A percentile compares a stretch with the other conserved stretches of the same genome.
phyloP scores from a whole-genome alignment of 805 yeast genomes.

The Wickerhamiella australiensis region DNA sequence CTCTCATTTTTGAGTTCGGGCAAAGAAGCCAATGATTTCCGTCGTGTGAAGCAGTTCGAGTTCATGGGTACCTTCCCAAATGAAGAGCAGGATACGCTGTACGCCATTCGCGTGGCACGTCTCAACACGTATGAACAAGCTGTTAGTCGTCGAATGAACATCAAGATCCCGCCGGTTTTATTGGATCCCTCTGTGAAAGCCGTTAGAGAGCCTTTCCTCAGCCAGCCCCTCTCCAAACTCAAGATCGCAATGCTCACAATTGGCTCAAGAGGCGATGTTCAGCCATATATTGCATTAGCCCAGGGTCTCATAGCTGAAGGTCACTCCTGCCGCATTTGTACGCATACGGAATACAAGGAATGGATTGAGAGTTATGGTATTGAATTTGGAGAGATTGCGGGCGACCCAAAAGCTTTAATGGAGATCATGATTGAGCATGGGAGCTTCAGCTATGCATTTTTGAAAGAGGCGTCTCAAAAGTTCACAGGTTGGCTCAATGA shows the following conservation, averaged over 20 bases:
- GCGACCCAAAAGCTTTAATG: conserved; percentile 88
- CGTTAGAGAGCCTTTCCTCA: conserved; percentile 19
- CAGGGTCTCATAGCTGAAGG: conserved; percentile 70
- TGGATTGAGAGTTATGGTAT: conserved; percentile 64
- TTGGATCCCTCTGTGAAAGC: conserved; percentile 20
- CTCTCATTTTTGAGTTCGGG: background rate
- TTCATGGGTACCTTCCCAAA: conserved; percentile 8
- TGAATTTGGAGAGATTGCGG: conserved; percentile 65
- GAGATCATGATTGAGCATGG: conserved; percentile 86
- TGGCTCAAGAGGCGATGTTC: conserved; percentile 95
- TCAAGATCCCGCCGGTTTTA: conserved; percentile 21
- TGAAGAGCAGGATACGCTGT: conserved; percentile 5
- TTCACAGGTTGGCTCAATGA: conserved; percentile 78
- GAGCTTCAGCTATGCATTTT: conserved; percentile 65
- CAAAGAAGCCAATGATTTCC: background rate
- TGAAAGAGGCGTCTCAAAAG: conserved; percentile 68
- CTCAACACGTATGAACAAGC: conserved; percentile 20
- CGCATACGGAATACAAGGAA: conserved; percentile 67
- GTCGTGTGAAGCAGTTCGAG: conserved; percentile 5
- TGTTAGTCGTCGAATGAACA: conserved; percentile 10
- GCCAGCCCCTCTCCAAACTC: conserved; percentile 43
- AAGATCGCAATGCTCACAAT: conserved; percentile 67
- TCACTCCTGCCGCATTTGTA: conserved; percentile 70
- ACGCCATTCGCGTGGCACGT: conserved; percentile 19
- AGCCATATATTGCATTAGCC: conserved; percentile 87